Conservation (phyloP, 305 asterid species). For the Rubia tinctorum region DNA sequence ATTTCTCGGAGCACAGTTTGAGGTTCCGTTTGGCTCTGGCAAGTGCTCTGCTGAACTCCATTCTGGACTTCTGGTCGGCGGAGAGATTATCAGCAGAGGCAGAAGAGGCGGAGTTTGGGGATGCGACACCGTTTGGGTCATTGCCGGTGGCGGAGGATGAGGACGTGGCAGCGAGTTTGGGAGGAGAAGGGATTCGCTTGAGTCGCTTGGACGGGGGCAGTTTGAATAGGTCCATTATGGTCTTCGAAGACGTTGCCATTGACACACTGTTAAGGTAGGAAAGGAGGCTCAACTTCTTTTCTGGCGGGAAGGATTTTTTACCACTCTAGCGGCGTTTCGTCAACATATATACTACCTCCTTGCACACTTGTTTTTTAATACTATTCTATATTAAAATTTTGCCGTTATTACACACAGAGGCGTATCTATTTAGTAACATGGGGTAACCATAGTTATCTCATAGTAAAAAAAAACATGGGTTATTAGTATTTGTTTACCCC, state of each 20-base stretch:
- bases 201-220: constrained; percentile 79
- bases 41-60: constrained; percentile 70
- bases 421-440: no score
- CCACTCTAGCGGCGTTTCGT: neutral
- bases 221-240: constrained; percentile 68
- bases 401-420: no score
- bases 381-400: no score
- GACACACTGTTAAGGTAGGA: neutral
- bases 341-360: no score
- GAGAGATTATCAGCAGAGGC: constrained; percentile 21
- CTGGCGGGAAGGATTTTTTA: neutral
- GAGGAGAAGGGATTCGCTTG: constrained; percentile 37
- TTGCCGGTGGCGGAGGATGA: constrained; percentile 10
- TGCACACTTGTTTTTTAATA: no score
- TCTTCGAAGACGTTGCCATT: constrained; percentile 63
- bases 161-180: constrained; percentile 12
- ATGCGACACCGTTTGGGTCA: constrained; percentile 18
- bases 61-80: constrained; percentile 58
- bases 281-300: neutral
- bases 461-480: no score
- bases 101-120: neutral
- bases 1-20: constrained; percentile 54
- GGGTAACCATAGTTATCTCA: no score
- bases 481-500: no score
- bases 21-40: constrained; percentile 73